phyloP scores from a whole-genome alignment of 768 basidiomycete genomes.

The Daedaleopsis nitida region DNA sequence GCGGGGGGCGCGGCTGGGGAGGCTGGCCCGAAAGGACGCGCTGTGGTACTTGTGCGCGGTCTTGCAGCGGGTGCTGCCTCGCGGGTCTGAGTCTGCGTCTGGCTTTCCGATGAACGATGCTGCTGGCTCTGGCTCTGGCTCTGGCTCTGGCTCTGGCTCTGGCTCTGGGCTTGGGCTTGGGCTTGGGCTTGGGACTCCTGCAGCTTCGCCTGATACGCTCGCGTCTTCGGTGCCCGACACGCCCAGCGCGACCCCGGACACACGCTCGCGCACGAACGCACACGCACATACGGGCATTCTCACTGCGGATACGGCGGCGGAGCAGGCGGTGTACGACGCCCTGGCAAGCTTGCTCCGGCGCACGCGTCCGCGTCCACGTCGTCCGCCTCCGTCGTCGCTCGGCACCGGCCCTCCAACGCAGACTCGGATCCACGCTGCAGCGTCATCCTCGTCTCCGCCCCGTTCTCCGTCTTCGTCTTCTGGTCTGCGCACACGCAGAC shows the following conservation, averaged over 20 bases:
- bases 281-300: background rate
- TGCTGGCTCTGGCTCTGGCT: background rate
- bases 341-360: slow-evolving; percentile 23
- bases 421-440: background rate
- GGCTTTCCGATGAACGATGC: no score
- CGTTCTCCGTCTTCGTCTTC: slow-evolving; percentile 3
- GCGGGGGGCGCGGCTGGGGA: slow-evolving; percentile 34
- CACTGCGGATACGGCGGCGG: background rate
- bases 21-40: slow-evolving; percentile 49
- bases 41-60: slow-evolving; percentile 55
- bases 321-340: slow-evolving; percentile 20
- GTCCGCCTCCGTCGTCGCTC: background rate
- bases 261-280: background rate
- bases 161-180: background rate
- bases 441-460: no score
- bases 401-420: background rate
- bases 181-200: background rate
- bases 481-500: no score
- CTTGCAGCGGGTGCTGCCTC: slow-evolving; percentile 40
- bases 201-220: background rate
- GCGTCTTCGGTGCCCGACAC: background rate
- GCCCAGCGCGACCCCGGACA: background rate
- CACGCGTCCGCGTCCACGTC: background rate
- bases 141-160: background rate
- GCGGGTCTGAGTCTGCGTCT: background rate